A percentile compares a stretch with the other conserved stretches of the same genome.
These are phyloP conservation scores for Apiospora pterosperma DNA, from an alignment of 2,329 filamentous ascomycete genomes.

Conservation along the genomic window DNA sequence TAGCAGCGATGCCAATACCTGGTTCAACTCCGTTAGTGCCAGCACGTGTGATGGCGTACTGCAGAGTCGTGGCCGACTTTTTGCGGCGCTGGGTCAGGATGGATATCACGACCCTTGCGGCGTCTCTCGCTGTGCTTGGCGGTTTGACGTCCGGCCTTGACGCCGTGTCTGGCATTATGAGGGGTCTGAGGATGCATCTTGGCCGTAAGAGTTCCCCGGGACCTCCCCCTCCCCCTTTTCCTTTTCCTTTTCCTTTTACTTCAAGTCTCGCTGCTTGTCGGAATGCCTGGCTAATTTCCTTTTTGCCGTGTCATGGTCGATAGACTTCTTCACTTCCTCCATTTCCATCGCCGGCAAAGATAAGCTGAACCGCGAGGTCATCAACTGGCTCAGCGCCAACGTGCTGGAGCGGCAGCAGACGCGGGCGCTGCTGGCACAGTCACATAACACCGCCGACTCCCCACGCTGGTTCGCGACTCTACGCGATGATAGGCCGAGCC, in stretches of 20 bases:
- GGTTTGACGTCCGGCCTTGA: not conserved
- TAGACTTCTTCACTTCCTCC: not conserved
- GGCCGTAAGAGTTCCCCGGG: too few relatives aligned
- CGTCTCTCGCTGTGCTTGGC: not conserved
- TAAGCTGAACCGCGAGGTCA: not conserved
- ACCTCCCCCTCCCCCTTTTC: too few relatives aligned
- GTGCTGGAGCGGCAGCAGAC: not conserved
- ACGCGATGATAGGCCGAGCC: not conserved
- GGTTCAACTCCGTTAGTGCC: not conserved
- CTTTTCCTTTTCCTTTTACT: too few relatives aligned
- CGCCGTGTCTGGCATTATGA: not conserved
- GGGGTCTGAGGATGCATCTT: not conserved
- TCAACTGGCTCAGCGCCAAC: not conserved
- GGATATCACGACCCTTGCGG: not conserved
- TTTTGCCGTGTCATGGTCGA: too few relatives aligned
- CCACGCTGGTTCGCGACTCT: fast-evolving
- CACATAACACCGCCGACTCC: not conserved
- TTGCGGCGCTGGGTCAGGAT: not conserved
- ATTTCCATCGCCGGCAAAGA: not conserved
- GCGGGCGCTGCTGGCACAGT: not conserved
- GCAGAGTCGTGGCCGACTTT: not conserved
- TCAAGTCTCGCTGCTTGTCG: too few relatives aligned
- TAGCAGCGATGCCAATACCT: not conserved
- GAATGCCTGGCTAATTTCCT: too few relatives aligned
- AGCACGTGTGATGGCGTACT: not conserved